Base-by-base conservation (phyloP, 2,329 filamentous ascomycete genomes). In the Sphaceloma murrayae region DNA sequence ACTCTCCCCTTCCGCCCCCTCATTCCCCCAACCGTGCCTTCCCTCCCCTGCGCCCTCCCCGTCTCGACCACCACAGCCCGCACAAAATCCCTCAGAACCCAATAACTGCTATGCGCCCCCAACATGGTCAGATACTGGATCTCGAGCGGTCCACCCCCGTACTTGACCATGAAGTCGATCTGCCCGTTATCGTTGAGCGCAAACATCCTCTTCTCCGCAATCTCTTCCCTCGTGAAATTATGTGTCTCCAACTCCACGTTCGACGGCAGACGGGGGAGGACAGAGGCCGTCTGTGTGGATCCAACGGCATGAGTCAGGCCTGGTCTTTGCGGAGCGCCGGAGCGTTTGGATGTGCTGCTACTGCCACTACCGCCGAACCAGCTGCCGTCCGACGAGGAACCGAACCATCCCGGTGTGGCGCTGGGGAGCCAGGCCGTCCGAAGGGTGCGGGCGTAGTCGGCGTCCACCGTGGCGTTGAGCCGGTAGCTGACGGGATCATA, bases 81-180 rank as follows among this genome's bases (percentile, higher is more conserved):
- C n/a, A 94, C 80, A 60, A 98, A 88, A 59, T 96, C 91, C 19
- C 70, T 75, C 54, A 83, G 79, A 2, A 78, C 74, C 91, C 91
- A 98, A 62, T 98, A 98, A 59, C 84, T 89, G 46, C 85, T 87
- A 62, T 98, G 91, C 6, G 91, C 91, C 46, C 86, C 85, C 45
- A 98, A 67, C 91, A 98, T 98, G 53, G 94, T 95, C 26, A 96
- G 65, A 59, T 98, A 98, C 63, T 96, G 88, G 17, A 95, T 87
- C 62, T 94, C 91, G 26, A 98, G 68, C 3, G 88, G 82, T 0
- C 91, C 91, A 1, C 85, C 82, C 0, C 86, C 84, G 5, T 85
- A 87, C 38, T 78, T 78, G 38, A 98, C 67, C 55, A 82, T 93
- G 63, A 78, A 98, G 60, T 98, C 91, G 30, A 98, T 80, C 63